Conservation (phyloP, 371 early-diverging fungal species). For the Fennellomyces sp. region DNA sequence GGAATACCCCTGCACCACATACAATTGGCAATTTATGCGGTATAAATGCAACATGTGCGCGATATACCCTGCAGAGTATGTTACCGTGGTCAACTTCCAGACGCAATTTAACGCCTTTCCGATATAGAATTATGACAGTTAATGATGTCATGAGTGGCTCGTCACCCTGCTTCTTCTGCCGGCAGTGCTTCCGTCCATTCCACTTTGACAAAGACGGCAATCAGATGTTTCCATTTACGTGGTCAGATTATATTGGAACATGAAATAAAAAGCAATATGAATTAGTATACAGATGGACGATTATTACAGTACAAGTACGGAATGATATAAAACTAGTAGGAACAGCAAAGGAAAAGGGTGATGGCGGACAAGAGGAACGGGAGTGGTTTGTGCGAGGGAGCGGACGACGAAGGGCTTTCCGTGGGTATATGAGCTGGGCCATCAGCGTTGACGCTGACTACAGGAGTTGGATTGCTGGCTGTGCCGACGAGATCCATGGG, state of each 20-base stretch:
- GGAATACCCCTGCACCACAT: constrained; percentile 56
- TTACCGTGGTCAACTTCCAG: too few species aligned
- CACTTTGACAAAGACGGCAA: constrained; percentile 66
- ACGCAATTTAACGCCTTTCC: neutral
- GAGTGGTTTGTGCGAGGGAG: constrained; percentile 1
- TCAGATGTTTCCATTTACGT: neutral
- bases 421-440: constrained; percentile 32
- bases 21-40: constrained; percentile 43
- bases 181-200: constrained; percentile 71
- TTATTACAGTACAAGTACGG: too few species aligned
- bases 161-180: constrained; percentile 81
- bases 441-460: constrained; percentile 14
- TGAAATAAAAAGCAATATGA: constrained; percentile 8
- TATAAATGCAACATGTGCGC: constrained; percentile 74
- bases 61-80: constrained; percentile 61
- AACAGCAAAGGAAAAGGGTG: constrained; percentile 9
- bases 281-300: too few species aligned
- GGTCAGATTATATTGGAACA: constrained; percentile 15
- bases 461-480: constrained; percentile 29
- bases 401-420: constrained; percentile 5
- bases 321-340: neutral
- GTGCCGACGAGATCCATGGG: constrained; percentile 26
- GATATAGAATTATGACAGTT: constrained; percentile 52
- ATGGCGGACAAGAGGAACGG: neutral
- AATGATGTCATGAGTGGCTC: constrained; percentile 73